phyloP scores from a whole-genome alignment of 2,329 filamentous ascomycete species.

The Colletotrichum echinochloae region DNA sequence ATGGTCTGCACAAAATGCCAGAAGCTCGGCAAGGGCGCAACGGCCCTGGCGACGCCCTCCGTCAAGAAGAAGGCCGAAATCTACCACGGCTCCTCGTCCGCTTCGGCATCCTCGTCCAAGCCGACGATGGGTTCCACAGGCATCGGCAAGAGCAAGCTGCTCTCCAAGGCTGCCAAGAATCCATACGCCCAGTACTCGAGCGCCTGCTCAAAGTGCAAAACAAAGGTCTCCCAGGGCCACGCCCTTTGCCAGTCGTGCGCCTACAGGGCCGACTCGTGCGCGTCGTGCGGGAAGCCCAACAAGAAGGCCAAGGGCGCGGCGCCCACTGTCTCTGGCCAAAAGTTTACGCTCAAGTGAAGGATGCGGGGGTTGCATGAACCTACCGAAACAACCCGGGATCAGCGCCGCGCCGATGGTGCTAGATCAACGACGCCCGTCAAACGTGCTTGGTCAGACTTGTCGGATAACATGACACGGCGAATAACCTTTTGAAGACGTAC shows the following conservation, averaged over 20 bases:
- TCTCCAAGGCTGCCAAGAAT: slow-evolving; percentile 74
- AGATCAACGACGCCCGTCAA: background rate
- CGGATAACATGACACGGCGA: background rate
- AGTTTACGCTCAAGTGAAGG: slow-evolving; percentile 70
- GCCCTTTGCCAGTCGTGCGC: slow-evolving; percentile 72
- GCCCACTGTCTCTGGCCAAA: slow-evolving; percentile 69
- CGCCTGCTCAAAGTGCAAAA: slow-evolving; percentile 71
- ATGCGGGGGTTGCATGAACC: background rate
- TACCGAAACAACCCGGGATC: background rate
- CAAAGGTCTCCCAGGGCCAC: slow-evolving; percentile 71
- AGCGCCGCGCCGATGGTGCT: background rate
- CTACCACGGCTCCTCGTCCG: slow-evolving; percentile 70
- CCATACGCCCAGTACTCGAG: slow-evolving; percentile 74
- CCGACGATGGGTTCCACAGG: slow-evolving; percentile 69
- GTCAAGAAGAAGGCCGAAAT: slow-evolving; percentile 77
- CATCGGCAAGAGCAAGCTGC: slow-evolving; percentile 73
- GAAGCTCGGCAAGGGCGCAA: slow-evolving; percentile 69
- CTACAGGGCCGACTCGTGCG: slow-evolving; percentile 70
- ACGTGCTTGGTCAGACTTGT: background rate
- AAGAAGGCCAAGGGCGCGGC: slow-evolving; percentile 62
- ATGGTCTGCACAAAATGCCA: slow-evolving; percentile 77
- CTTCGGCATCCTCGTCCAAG: slow-evolving; percentile 55
- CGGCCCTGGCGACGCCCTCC: slow-evolving; percentile 69
- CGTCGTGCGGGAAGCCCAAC: slow-evolving; percentile 73
- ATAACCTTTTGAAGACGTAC: background rate